Evolutionary conservation across 1,284 basidiomycete species (phyloP), one percentile per base, ranked within the genome.

Genomic region (Tylopilus orsonianus): DNA sequence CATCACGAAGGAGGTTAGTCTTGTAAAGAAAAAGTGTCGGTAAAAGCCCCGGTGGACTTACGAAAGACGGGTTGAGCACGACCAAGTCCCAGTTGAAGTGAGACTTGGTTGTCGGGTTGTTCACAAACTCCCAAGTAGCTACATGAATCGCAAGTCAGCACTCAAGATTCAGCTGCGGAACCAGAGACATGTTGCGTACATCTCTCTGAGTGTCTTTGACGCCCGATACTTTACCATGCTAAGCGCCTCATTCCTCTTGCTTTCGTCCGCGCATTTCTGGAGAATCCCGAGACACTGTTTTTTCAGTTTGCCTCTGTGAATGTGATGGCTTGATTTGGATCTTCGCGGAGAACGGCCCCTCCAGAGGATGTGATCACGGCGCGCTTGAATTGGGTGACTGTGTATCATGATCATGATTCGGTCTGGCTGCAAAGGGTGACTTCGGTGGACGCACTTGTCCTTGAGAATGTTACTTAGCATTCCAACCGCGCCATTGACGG

Each of bases 161-260:
- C n/a, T 3, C 2, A 14, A n/a, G 8, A 20, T 18, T 16, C 4
- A 19, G 26, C 26, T 8, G 1, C 1, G 7, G 37, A 19, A 14
- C 10, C 2, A 22, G 13, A 16, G 18, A 9, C 12, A 37, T 0
- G 20, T 1, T 3, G 4, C 42, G 61, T 55, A 76, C 77, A 78
- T 54, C 66, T 70, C 64, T 93, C 89, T 2, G 2, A 91, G 69
- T 5, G 78, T 80, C 72, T 92, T 91, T 20, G 76, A 79, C 12
- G 76, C 79, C 37, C 71, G 65, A 60, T 86, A 88, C 58, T 78
- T 81, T 36, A 68, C 62, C 7, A 62, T 48, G 1, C 57, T 55
- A 2, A 66, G 42, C 1, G 81, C 77, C 14, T 74, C 71, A n/a
- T 63, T 63, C 41, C 20, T 56, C 16, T 61, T 62, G 12, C 85